Percentiles rank a stretch among this genome's conserved stretches.
Conservation (phyloP, 176 grass and related monocot species). For the Guadua angustifolia region DNA sequence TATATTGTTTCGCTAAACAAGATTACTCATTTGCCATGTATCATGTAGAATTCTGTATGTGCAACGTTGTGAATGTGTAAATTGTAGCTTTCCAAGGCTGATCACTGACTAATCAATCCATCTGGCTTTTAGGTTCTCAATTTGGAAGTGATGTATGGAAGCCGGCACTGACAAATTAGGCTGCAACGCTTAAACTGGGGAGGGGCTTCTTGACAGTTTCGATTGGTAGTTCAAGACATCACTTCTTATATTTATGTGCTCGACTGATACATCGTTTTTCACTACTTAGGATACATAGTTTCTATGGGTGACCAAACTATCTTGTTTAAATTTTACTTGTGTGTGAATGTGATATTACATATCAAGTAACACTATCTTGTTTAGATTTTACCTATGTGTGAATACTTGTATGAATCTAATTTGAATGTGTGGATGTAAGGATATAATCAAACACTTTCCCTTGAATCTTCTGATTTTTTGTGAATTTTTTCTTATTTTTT, state of each 20-base stretch:
- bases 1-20: background rate
- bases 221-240: constrained; percentile 87
- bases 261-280: constrained; percentile 28
- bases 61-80: background rate
- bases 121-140: constrained; percentile 65
- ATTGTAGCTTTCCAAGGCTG: background rate
- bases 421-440: too few relatives aligned
- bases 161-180: constrained; percentile 81
- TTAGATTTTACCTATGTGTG: too few relatives aligned
- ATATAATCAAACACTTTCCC: too few relatives aligned
- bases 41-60: background rate
- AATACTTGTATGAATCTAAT: too few relatives aligned
- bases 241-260: constrained; percentile 81
- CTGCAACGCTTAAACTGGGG: constrained; percentile 79
- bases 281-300: background rate
- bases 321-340: too few relatives aligned
- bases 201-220: constrained; percentile 68
- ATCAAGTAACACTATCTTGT: too few relatives aligned
- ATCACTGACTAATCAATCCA: background rate
- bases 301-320: background rate
- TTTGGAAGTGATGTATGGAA: constrained; percentile 71
- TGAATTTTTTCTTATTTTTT: too few relatives aligned
- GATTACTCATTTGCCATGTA: background rate
- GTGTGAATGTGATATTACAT: too few relatives aligned
- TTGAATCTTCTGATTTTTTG: too few relatives aligned